Percentiles rank a stretch among this genome's conserved stretches.
phyloP scores from a whole-genome alignment of 1,139 yeast species.

The Taiozyma sp. region DNA sequence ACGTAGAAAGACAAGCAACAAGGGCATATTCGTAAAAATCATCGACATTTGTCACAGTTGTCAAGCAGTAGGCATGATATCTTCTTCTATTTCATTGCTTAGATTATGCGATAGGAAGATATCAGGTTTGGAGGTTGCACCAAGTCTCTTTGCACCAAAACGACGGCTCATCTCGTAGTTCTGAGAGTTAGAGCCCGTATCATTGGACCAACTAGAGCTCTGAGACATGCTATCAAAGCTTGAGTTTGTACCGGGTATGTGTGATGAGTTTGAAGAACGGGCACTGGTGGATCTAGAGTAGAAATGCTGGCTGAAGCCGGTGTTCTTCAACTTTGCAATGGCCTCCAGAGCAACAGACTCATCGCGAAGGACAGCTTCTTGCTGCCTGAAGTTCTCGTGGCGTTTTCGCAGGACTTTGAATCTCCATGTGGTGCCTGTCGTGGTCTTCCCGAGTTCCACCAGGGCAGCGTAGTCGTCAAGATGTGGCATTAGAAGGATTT shows the following conservation, averaged over 20 bases:
- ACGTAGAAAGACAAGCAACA: not conserved
- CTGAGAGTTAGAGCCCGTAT: not conserved
- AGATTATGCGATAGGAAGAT: not conserved
- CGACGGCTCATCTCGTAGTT: not conserved
- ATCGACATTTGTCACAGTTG: not conserved
- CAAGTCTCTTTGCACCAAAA: not conserved
- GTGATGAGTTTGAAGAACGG: not conserved
- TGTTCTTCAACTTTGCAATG: not conserved
- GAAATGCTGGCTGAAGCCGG: not conserved
- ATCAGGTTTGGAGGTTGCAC: not conserved
- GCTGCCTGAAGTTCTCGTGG: conserved; percentile 2
- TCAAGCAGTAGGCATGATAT: conserved; percentile 1
- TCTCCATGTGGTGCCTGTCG: conserved; percentile 19
- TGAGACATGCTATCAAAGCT: not conserved
- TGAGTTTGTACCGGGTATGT: not conserved
- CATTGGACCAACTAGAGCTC: not conserved
- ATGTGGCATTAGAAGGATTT: not conserved
- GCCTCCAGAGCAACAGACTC: not conserved
- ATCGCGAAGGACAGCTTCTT: conserved; percentile 1
- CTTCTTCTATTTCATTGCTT: not conserved
- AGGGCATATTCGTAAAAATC: not conserved
- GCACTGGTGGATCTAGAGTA: not conserved
- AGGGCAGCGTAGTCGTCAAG: not conserved
- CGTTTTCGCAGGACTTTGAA: conserved; percentile 17
- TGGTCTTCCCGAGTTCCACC: not conserved